phyloP scores from a whole-genome alignment of 2,329 filamentous ascomycete species.

The Trichoderma cornu-damae region DNA sequence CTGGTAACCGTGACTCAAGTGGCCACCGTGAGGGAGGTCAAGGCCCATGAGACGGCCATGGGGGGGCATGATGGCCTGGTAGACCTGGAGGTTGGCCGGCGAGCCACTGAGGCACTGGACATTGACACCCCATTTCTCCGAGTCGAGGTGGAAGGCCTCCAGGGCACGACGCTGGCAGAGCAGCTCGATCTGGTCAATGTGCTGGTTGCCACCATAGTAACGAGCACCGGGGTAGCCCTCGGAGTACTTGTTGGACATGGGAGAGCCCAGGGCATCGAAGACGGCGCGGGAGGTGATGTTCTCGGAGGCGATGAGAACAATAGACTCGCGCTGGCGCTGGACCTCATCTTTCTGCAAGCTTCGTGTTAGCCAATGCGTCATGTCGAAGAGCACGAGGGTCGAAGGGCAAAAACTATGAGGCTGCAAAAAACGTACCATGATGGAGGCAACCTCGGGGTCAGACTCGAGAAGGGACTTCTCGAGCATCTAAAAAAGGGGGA shows the following conservation, averaged over 20 bases:
- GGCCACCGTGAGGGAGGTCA: conserved; percentile 88
- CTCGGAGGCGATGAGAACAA: conserved; percentile 97
- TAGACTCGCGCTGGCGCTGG: conserved; percentile 95
- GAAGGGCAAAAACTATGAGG: background rate
- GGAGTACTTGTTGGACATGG: conserved; percentile 99
- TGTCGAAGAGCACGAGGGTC: background rate
- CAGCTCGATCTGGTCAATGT: conserved; percentile 93
- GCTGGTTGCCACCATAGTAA: conserved; percentile 99
- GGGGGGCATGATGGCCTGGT: conserved; percentile 93
- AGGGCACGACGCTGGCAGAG: conserved; percentile 94
- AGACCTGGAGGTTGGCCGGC: conserved; percentile 96
- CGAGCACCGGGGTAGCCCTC: conserved; percentile 96
- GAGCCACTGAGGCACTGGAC: conserved; percentile 90
- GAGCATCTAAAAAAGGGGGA: conserved; percentile 63
- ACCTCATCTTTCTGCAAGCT: conserved; percentile 73
- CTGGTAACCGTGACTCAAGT: conserved; percentile 96
- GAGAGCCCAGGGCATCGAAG: conserved; percentile 91
- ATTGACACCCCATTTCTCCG: conserved; percentile 95
- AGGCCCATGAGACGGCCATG: conserved; percentile 97
- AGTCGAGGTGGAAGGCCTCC: conserved; percentile 79
- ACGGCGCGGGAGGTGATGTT: conserved; percentile 98
- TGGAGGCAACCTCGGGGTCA: conserved; percentile 89
- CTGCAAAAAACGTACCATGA: conserved; percentile 66
- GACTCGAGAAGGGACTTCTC: conserved; percentile 88
- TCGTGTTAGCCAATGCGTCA: conserved; percentile 1